These are phyloP conservation scores for Xylaria sp. DNA, from an alignment of 2,329 filamentous ascomycete genomes.

Conservation along the genomic window DNA sequence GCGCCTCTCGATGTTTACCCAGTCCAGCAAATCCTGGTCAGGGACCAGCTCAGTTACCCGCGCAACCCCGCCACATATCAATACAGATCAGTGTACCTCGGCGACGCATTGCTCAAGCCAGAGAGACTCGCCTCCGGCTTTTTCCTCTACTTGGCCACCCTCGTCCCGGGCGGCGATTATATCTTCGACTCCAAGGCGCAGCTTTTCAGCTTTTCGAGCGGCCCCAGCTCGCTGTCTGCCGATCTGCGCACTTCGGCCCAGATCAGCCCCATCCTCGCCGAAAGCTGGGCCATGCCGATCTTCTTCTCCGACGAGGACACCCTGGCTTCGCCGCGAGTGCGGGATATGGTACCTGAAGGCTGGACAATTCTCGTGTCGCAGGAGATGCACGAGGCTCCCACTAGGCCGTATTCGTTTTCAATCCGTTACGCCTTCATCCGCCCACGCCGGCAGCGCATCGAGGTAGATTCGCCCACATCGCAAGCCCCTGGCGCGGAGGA, in stretches of 20 bases:
- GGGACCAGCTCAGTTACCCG: neutral
- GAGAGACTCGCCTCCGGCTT: constrained; percentile 34
- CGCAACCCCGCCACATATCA: neutral
- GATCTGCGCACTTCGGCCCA: constrained; percentile 12
- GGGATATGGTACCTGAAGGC: constrained; percentile 25
- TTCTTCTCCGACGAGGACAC: neutral
- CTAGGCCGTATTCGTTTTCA: neutral
- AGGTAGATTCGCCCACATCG: neutral
- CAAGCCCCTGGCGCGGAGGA: neutral
- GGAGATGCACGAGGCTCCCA: neutral
- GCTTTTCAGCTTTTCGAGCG: constrained; percentile 35
- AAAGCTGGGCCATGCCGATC: constrained; percentile 15
- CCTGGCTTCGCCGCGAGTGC: constrained; percentile 13
- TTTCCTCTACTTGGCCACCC: constrained; percentile 26
- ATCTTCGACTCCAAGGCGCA: constrained; percentile 20
- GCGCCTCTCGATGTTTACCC: constrained; percentile 28
- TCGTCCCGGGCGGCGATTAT: constrained; percentile 1
- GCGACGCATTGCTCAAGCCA: constrained; percentile 35
- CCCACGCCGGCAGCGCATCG: constrained; percentile 12
- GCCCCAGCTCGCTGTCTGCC: constrained; percentile 19
- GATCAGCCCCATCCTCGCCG: constrained; percentile 33
- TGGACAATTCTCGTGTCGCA: constrained; percentile 32
- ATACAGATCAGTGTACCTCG: constrained; percentile 23
- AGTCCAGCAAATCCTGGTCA: constrained; percentile 33
- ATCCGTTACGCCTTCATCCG: constrained; percentile 34